Conservation (phyloP, 2,329 filamentous ascomycete genomes). For the Nothophoma quercina region DNA sequence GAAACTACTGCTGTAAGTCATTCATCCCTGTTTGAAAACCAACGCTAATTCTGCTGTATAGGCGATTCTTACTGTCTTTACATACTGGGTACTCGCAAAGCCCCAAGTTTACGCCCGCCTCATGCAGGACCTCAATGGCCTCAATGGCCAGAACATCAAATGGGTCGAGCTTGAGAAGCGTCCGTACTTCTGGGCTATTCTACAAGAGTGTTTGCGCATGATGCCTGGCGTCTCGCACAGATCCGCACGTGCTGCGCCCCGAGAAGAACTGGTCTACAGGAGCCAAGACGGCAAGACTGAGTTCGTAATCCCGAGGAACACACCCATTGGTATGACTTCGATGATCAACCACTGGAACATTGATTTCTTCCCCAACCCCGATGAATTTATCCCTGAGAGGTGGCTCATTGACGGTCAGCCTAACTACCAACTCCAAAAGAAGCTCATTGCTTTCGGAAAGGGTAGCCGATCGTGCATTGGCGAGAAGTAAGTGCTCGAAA, state of each 20-base stretch:
- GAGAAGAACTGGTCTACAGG: slow-evolving; percentile 30
- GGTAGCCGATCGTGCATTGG: slow-evolving; percentile 42
- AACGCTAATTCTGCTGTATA: neutral
- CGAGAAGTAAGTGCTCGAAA: slow-evolving; percentile 31
- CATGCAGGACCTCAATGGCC: slow-evolving; percentile 27
- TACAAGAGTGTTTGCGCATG: slow-evolving; percentile 48
- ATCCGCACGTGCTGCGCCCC: slow-evolving; percentile 27
- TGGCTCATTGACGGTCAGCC: slow-evolving; percentile 40
- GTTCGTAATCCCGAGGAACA: slow-evolving; percentile 35
- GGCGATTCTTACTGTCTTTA: slow-evolving; percentile 42
- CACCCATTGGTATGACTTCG: slow-evolving; percentile 39
- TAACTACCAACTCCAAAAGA: slow-evolving; percentile 31
- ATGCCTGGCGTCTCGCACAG: slow-evolving; percentile 40
- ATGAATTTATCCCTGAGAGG: slow-evolving; percentile 42
- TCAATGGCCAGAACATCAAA: slow-evolving; percentile 23
- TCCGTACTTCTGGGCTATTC: slow-evolving; percentile 43
- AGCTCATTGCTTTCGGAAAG: slow-evolving; percentile 38
- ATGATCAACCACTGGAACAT: slow-evolving; percentile 45
- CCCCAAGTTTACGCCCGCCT: slow-evolving; percentile 31
- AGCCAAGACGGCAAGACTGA: slow-evolving; percentile 29
- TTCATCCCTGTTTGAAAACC: neutral
- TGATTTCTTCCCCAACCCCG: slow-evolving; percentile 40
- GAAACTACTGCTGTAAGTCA: slow-evolving; percentile 36
- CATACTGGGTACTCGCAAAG: slow-evolving; percentile 46
- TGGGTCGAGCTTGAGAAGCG: slow-evolving; percentile 38